Evolutionary conservation across 2,329 filamentous ascomycete genomes (phyloP).

Genomic region (Fusarium sp.): DNA sequence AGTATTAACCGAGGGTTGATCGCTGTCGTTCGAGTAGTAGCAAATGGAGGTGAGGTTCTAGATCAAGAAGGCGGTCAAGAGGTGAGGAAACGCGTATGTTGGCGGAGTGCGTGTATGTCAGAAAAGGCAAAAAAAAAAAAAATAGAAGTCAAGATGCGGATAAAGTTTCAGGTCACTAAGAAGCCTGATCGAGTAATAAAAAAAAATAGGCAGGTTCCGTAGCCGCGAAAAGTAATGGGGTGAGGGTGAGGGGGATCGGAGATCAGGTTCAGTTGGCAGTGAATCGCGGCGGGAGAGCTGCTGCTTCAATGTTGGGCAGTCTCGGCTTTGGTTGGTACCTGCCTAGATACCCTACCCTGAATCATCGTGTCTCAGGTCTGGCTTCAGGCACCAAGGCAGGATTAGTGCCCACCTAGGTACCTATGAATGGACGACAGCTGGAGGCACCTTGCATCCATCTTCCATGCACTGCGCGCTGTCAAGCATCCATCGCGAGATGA

Average conservation of each 20-base stretch:
- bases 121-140: neutral
- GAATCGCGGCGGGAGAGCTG: constrained; percentile 20
- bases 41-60: neutral
- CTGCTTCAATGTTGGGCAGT: constrained; percentile 30
- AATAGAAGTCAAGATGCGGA: neutral
- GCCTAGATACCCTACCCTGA: constrained; percentile 19
- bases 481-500: too few species aligned
- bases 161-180: constrained; percentile 15
- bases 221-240: constrained; percentile 18
- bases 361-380: constrained; percentile 28
- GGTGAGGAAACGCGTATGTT: constrained; percentile 12
- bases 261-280: neutral
- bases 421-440: too few species aligned
- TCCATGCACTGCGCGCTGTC: too few species aligned
- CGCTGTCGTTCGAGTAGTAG: constrained; percentile 15
- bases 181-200: neutral
- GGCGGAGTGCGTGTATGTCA: constrained; percentile 1
- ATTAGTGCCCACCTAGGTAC: neutral
- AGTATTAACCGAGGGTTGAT: constrained; percentile 5
- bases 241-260: constrained; percentile 29
- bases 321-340: constrained; percentile 26
- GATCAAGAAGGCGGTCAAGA: constrained; percentile 31
- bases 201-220: constrained; percentile 17
- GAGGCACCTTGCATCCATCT: too few species aligned
- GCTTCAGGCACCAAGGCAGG: constrained; percentile 39